Percentiles rank a stretch among this genome's conserved stretches.
phyloP scores from a whole-genome alignment of 2,329 filamentous ascomycete genomes.

The Diplodia scrobiculata region DNA sequence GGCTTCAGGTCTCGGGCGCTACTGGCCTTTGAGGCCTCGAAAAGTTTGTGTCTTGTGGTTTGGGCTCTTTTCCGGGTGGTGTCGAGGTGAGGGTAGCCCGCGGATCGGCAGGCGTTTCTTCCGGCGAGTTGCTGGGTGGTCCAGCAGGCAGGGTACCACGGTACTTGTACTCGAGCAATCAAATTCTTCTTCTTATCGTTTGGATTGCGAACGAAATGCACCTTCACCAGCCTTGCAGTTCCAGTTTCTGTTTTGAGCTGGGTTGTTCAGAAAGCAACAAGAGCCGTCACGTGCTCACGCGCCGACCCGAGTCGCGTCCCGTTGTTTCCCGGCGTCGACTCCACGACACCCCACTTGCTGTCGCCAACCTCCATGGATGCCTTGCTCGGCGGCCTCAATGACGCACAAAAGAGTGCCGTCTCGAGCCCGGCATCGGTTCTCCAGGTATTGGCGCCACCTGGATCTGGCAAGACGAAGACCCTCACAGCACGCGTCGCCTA shows the following conservation, averaged over 20 bases:
- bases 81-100: not conserved
- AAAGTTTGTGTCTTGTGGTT: not conserved
- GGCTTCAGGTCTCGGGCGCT: no score
- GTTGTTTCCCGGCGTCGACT: not conserved
- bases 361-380: conserved; percentile 49
- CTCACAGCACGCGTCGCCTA: conserved; percentile 90
- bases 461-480: conserved; percentile 90
- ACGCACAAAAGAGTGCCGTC: conserved; percentile 65
- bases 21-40: no score
- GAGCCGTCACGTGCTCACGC: not conserved
- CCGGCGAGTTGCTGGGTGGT: not conserved
- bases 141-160: not conserved
- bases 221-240: no score
- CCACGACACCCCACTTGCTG: not conserved
- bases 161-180: not conserved
- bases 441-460: conserved; percentile 65
- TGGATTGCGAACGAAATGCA: no score
- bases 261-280: not conserved
- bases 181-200: not conserved
- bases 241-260: not conserved
- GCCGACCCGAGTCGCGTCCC: not conserved
- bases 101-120: not conserved
- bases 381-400: conserved; percentile 65
- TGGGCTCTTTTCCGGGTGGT: not conserved
- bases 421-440: conserved; percentile 62